Base-by-base conservation (phyloP, 2,329 filamentous ascomycete species). In the Plenodomus tracheiphilus region DNA sequence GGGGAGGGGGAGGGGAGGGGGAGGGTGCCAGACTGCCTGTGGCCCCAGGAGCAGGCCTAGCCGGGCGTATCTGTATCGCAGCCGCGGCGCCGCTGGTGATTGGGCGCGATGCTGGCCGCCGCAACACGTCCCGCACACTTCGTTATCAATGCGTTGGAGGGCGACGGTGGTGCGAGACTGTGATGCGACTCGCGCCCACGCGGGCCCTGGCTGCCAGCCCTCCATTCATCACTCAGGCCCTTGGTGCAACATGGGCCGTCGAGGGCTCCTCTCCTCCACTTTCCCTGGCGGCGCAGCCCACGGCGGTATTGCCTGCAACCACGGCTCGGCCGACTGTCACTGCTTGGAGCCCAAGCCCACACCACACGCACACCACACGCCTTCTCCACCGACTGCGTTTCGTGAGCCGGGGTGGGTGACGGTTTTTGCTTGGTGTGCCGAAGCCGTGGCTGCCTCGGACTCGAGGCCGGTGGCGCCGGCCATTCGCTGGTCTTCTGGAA, bases 51-150 rank as follows among this genome's bases (percentile, higher is more conserved):
- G 47, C 28, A 30, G 53, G 50, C 38, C 39, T 53, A 53, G 49
- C 20, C 34, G 34, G 34, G 46, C 41, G 42, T 22, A 43, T 35
- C 38, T 46, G 40, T 49, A 46, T 47, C 46, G 53, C 52, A 39
- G 51, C n/a, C 44, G 28, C 28, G 28, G 28, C 28, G 28, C 28
- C 4, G 28, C 28, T 32, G 39, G 19, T 47, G 38, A 43, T 47
- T 47, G 46, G 34, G 43, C 36, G 39, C 15, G 38, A 47, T 43
- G 44, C 44, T 32, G 32, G 32, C 10, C 13, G 32, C 19, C 10
- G 10, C 18, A 8, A 36, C 16, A 21, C 20, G 19, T 11, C 19
- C 18, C n/a, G 44, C 39, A 37, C 32, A 37, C 32, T 22, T 18
- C n/a, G 4, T 8, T 37, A 7, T 18, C 35, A 37, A 37, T 37